phyloP scores from a whole-genome alignment of 192 early-diverging fungal genomes.

The Backusella liffmaniae region DNA sequence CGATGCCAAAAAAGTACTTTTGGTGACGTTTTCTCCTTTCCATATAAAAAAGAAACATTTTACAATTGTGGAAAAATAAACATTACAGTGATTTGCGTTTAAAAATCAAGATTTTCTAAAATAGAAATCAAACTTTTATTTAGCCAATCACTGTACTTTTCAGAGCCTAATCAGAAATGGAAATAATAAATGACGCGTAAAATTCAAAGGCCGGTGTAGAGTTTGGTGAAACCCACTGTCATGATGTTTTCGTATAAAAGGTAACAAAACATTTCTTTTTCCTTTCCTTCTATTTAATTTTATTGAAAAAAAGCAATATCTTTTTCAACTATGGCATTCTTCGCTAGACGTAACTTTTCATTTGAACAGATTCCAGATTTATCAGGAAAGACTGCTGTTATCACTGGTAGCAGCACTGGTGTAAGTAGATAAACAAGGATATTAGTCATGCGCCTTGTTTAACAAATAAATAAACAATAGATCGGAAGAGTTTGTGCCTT shows the following conservation, averaged over 20 bases:
- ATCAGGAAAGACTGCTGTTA: conserved; percentile 40
- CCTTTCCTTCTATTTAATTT: background rate
- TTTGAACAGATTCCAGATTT: conserved; percentile 36
- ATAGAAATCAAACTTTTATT: no score
- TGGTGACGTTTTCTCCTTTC: no score
- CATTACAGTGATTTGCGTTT: no score
- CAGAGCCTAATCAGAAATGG: background rate
- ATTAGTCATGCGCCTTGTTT: background rate
- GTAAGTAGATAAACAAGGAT: conserved; percentile 13
- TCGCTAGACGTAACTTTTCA: background rate
- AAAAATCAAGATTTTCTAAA: no score
- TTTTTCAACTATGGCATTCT: background rate
- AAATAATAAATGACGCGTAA: background rate
- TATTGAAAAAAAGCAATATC: background rate
- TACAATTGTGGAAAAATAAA: no score
- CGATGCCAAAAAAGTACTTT: no score
- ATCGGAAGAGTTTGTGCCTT: conserved; percentile 25
- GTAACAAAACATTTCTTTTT: background rate
- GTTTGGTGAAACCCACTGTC: background rate
- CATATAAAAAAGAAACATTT: no score
- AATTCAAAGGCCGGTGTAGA: background rate
- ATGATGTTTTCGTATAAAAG: background rate
- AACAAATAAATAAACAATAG: conserved; percentile 9
- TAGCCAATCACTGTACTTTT: no score
- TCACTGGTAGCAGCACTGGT: conserved; percentile 51